phyloP scores from a whole-genome alignment of 305 asterid species.

The Rubia occidens region DNA sequence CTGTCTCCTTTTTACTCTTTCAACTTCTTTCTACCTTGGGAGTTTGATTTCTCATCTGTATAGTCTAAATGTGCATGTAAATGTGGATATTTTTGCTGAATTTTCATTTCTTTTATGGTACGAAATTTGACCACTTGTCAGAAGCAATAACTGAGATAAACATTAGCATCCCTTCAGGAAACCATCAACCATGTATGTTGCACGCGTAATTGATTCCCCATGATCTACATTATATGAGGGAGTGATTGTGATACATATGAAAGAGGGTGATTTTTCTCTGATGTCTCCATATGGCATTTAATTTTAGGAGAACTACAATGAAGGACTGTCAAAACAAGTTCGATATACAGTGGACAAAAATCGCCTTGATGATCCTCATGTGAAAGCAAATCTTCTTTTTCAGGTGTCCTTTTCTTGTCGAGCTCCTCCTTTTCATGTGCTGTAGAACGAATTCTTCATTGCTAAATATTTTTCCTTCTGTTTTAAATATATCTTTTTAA shows the following conservation, averaged over 20 bases:
- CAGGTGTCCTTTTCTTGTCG: slow-evolving; percentile 46
- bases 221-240: background rate
- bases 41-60: background rate
- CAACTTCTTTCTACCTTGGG: background rate
- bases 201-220: background rate
- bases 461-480: background rate
- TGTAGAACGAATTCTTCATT: background rate
- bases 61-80: background rate
- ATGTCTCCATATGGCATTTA: background rate
- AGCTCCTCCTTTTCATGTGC: slow-evolving; percentile 5
- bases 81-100: background rate
- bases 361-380: slow-evolving; percentile 95
- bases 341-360: slow-evolving; percentile 67
- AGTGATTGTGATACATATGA: background rate
- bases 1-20: background rate
- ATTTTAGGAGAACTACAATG: slow-evolving; percentile 78
- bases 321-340: slow-evolving; percentile 61
- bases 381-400: slow-evolving; percentile 89
- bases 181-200: background rate
- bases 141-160: background rate
- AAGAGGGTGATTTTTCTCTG: slow-evolving; percentile 6
- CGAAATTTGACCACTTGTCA: background rate
- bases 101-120: background rate
- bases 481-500: slow-evolving; percentile 3
- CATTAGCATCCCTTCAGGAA: background rate